Evolutionary conservation across 352 stramenopile species (phyloP), one percentile per base, ranked within the genome.

Genomic region (Phytophthora cactorum): DNA sequence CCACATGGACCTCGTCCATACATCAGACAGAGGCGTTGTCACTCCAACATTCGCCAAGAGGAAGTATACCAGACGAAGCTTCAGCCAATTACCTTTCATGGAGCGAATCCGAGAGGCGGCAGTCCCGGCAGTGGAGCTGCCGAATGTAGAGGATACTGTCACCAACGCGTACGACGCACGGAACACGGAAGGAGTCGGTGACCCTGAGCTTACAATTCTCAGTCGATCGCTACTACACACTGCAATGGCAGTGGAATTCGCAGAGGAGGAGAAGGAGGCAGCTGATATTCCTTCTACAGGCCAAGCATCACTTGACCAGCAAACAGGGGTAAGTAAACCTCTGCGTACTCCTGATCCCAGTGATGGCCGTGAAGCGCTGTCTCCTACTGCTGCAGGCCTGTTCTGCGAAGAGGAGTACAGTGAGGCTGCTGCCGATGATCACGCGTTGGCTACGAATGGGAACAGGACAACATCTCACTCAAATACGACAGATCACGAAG

Each of bases 381-480:
- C 82, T 32, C 82, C 82, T 10, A 70, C 58, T 34, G 70, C 75
- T 39, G 77, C 84, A 8, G 74, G 77, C 45, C 61, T 92, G 51
- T 76, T 91, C 36, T 92, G 84, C 39, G 82, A 80, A 45, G 84
- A 92, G 76, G 77, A 90, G 28, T 91, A 88, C 45, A 78, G 81
- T 53, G 84, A 84, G 3, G 59, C 65, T 56, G 53, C 38, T 50
- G 67, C 68, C 4, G 72, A 69, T 51, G 61, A 72, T 32, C 31
- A 45, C 10, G 17, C 50, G 39, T 36, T n/a, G 15, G n/a, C 49
- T 41, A 25, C 52, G n/a, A 75, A 61, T 28, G 55, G 25, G 43
- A 66, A 65, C 31, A 29, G 32, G 29, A 17, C 43, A 22, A 5
- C n/a, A 15, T 38, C 25, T 28, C 43, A 44, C 5, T 38, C 38